phyloP scores from a whole-genome alignment of 169 alveolate genomes.

The Plasmodium gallinaceum region DNA sequence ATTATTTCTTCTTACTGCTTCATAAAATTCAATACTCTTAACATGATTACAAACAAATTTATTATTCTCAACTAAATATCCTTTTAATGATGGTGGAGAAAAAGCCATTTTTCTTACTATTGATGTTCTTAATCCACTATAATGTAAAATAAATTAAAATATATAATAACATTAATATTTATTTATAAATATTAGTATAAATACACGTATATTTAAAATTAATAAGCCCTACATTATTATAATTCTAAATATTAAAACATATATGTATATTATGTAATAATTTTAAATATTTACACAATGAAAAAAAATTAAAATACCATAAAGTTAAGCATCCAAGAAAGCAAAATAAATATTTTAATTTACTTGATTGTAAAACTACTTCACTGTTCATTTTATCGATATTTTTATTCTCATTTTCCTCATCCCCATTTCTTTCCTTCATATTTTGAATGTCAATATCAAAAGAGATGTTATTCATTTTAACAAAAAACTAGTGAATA shows the following conservation, averaged over 20 bases:
- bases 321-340: background rate
- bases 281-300: no score
- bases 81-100: conserved; percentile 80
- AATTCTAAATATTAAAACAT: no score
- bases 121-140: conserved; percentile 76
- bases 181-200: no score
- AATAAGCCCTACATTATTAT: background rate
- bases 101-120: conserved; percentile 84
- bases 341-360: background rate
- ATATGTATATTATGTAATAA: no score
- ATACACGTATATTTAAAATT: background rate
- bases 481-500: no score
- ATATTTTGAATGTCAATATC: no score
- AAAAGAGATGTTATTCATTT: no score
- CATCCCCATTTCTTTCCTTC: background rate
- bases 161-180: background rate
- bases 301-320: background rate
- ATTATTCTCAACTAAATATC: conserved; percentile 79
- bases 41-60: conserved; percentile 52
- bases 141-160: background rate
- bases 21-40: conserved; percentile 14
- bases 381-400: background rate
- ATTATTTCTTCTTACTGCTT: background rate
- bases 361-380: background rate
- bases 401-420: background rate